Evolutionary conservation across 2,329 filamentous ascomycete genomes (phyloP), one percentile per base, ranked within the genome.

Genomic region (Boeremia exigua): DNA sequence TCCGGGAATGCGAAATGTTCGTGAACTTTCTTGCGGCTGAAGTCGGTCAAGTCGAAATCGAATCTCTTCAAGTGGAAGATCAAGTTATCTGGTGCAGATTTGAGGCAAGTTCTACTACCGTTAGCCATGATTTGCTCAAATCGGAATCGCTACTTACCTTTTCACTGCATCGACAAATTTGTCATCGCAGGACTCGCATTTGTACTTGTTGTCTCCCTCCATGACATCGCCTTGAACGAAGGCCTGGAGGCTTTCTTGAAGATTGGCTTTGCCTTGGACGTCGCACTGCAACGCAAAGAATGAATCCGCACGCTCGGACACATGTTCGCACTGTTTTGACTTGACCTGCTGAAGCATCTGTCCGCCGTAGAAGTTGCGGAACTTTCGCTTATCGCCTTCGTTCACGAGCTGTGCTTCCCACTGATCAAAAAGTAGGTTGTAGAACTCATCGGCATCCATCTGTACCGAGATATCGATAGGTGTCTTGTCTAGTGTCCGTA

Each of bases 381-480:
- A 89, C 19, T 77, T 79, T 60, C 85, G 87, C 75, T 91, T 96
- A 30, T 86, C 85, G n/a, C 86, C 82, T 2, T 81, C 76, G 9
- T 84, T 83, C 15, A 84, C 75, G 61, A 98, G 86, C 68, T 96
- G 91, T 8, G 86, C 85, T 71, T 99, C 96, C 85, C 92, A 92
- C 25, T 92, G 86, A 73, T 96, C 92, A 66, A 98, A 95, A 0
- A 99, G 83, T 4, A 96, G 83, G 68, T 95, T 96, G 79, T 96
- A 98, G 72, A 98, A 99, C 72, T 97, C 93, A 65, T 98, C 95
- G 5, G 97, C 95, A 71, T 99, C 95, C 91, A 99, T 98, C 75
- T 99, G 95, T 56, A 90, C 86, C 52, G 88, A 86, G 25, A 96
- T 88, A 73, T 98, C 92, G 60, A 99, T 96, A 14, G 85, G 82